Conservation (phyloP, 176 grass and related monocot genomes). For the Saccharum spontaneum region DNA sequence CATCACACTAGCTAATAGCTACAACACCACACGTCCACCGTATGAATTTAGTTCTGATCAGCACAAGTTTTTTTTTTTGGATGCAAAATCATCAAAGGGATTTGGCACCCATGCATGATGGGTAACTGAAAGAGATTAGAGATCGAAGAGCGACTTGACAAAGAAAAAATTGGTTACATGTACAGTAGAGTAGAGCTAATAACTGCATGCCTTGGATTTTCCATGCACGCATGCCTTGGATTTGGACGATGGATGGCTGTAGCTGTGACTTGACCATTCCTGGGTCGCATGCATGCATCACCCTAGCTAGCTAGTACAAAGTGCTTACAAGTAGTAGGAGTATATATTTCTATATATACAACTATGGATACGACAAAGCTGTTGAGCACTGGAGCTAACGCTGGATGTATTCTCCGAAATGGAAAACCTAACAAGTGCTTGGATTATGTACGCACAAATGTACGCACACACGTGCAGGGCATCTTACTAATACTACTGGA, state of each 20-base stretch:
- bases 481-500: neutral
- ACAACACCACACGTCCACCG: too few relatives aligned
- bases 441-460: neutral
- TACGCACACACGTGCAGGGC: neutral
- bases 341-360: neutral
- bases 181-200: neutral
- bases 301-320: neutral
- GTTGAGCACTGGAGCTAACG: neutral
- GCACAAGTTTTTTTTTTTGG: neutral
- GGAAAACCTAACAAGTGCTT: neutral
- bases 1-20: too few relatives aligned
- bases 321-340: neutral
- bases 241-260: neutral
- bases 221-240: neutral
- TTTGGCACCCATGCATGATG: slow-evolving; percentile 10
- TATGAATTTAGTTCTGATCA: neutral
- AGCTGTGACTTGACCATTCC: slow-evolving; percentile 1
- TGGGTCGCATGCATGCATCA: neutral
- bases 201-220: too few relatives aligned
- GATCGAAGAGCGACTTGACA: slow-evolving; percentile 17
- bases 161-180: neutral
- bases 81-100: neutral
- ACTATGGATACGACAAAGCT: slow-evolving; percentile 11
- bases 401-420: slow-evolving; percentile 33
- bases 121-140: slow-evolving; percentile 15